Percentiles rank a stretch among this genome's conserved stretches.
These are phyloP conservation scores for Blastocystis sp. DNA, from an alignment of 352 stramenopile species.

Conservation along the genomic window DNA sequence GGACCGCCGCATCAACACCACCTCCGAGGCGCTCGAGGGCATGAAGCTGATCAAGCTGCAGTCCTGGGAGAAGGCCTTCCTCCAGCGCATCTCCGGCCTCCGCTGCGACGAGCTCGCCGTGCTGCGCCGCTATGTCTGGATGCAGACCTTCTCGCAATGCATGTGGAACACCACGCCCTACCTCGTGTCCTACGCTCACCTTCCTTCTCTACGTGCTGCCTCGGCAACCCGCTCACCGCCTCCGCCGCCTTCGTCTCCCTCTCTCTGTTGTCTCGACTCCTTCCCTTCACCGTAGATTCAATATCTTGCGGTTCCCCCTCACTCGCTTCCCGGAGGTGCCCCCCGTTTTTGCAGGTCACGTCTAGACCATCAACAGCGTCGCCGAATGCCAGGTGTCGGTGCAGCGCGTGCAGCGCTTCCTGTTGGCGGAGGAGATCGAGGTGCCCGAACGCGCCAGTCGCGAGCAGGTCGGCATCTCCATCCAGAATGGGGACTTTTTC, in stretches of 20 bases:
- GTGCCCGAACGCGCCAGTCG: slow-evolving; percentile 4
- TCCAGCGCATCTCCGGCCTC: slow-evolving; percentile 75
- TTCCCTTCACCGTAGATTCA: slow-evolving; percentile 76
- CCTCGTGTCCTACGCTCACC: slow-evolving; percentile 83
- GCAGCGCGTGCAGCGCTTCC: slow-evolving; percentile 73
- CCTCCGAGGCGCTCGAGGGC: slow-evolving; percentile 84
- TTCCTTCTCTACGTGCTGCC: slow-evolving; percentile 78
- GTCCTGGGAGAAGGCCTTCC: slow-evolving; percentile 86
- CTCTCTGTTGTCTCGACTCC: slow-evolving; percentile 74
- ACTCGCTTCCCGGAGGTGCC: slow-evolving; percentile 87
- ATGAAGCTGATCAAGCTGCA: slow-evolving; percentile 95
- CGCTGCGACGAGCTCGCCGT: slow-evolving; percentile 79
- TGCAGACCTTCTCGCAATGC: slow-evolving; percentile 71
- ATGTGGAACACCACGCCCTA: slow-evolving; percentile 83
- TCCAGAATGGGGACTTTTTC: slow-evolving; percentile 13
- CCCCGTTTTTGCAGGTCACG: background rate
- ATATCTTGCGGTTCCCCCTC: slow-evolving; percentile 91
- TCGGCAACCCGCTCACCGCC: slow-evolving; percentile 85
- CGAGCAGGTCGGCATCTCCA: background rate
- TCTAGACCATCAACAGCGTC: slow-evolving; percentile 81
- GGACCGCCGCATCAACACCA: slow-evolving; percentile 87
- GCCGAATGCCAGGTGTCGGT: slow-evolving; percentile 81
- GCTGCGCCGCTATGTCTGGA: slow-evolving; percentile 75
- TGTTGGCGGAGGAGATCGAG: slow-evolving; percentile 71
- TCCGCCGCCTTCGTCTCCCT: slow-evolving; percentile 86